These are phyloP conservation scores for Thalassiosira mediterranea DNA, from an alignment of 352 stramenopile genomes.

Conservation along the genomic window DNA sequence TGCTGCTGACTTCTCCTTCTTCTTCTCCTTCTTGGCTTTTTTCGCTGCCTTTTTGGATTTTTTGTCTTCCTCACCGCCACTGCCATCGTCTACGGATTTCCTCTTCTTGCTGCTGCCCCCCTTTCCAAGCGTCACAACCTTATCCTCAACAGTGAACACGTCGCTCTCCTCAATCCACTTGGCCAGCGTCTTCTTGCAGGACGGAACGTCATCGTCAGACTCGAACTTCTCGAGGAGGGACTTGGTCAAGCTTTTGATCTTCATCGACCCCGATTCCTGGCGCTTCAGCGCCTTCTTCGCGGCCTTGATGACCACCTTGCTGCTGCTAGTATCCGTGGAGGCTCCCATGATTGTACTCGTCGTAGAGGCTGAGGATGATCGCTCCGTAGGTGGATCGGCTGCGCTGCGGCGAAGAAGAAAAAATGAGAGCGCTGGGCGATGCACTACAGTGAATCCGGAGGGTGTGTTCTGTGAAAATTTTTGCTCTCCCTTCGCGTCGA, in stretches of 20 bases:
- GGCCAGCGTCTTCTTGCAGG: constrained; percentile 55
- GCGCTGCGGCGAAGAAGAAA: not conserved
- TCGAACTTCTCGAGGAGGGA: constrained; percentile 59
- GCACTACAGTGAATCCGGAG: not conserved
- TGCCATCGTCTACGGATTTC: constrained; percentile 19
- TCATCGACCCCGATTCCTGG: constrained; percentile 65
- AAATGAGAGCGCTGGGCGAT: constrained; percentile 1
- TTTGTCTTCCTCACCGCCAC: constrained; percentile 18
- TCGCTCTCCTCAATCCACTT: constrained; percentile 65
- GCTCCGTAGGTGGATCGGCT: too few species aligned
- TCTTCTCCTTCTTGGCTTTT: constrained; percentile 68
- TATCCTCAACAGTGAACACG: constrained; percentile 71
- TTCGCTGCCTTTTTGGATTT: constrained; percentile 52
- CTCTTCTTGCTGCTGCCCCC: constrained; percentile 23
- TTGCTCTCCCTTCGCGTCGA: too few species aligned
- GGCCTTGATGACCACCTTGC: constrained; percentile 60
- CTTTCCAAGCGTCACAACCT: constrained; percentile 58
- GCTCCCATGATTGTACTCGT: constrained; percentile 19
- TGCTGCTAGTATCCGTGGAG: constrained; percentile 5
- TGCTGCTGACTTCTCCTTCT: constrained; percentile 40
- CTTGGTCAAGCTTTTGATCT: constrained; percentile 73
- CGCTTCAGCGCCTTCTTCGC: constrained; percentile 77
- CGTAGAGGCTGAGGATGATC: constrained; percentile 1
- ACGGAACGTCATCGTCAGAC: constrained; percentile 35
- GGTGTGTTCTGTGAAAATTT: not conserved